Base-by-base conservation (phyloP, 257 asterid genomes). In the Paulownia fortunei region DNA sequence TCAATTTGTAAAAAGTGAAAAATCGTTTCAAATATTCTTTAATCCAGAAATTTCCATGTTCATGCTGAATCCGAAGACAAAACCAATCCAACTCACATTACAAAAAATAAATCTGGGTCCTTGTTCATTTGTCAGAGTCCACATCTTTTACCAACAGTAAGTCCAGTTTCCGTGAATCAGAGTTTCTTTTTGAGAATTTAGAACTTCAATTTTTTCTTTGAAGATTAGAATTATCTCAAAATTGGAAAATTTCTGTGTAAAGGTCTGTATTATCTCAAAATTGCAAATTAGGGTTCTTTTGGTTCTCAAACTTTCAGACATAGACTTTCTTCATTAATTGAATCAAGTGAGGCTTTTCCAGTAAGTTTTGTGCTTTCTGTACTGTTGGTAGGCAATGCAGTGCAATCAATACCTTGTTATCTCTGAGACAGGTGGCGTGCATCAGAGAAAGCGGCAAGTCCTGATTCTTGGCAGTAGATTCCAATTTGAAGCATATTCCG, bases 351-450 rank as follows among this genome's bases (percentile, higher is more conserved):
- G 54, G 30, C 30, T 54, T 63, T 36, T 44, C 54, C 19, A 61
- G 55, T 72, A 59, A 47, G 76, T 67, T 73, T 52, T 59, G 79
- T 39, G 59, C n/a, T 54, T 64, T 80, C 71, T 73, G 78, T 82
- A 80, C n/a, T n/a, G n/a, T 80, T 64, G 72, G 76, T 79, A 82
- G 82, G 87, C 80, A 73, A 69, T 69, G 81, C 83, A 56, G 76
- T 77, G 59, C 79, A 82, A n/a, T n/a, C n/a, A n/a, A 86, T 95
- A 95, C 99, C 99, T 95, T 95, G 87, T 91, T 93, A 26, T 93
- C 97, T 80, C 89, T 90, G 97, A 93, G 97, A 88, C 99, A 95
- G 80, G 87, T 90, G 58, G 97, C 89, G 76, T 95, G 98, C 93
- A 93, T 84, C 82, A 80, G 72, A 39, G 88, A 84, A 77, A 95